Evolutionary conservation across 2,329 filamentous ascomycete species (phyloP).

Genomic region (Tympanopsis confertula): DNA sequence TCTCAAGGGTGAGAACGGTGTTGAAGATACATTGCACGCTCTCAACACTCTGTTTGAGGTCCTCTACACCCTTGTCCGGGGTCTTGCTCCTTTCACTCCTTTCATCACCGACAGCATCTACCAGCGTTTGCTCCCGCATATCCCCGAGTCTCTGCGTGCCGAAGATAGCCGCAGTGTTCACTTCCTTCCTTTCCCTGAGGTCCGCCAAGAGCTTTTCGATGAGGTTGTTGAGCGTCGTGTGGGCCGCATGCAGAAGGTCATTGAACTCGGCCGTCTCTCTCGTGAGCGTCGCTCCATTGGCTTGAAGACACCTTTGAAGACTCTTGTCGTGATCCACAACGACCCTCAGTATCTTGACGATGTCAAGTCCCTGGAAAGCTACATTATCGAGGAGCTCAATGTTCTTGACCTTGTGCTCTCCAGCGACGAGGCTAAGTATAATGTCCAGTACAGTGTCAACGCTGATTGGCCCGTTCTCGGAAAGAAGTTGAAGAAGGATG

Average conservation of each 20-base stretch:
- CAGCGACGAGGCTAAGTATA: slow-evolving; percentile 79
- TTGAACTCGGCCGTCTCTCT: slow-evolving; percentile 77
- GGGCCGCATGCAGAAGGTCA: slow-evolving; percentile 85
- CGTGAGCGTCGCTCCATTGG: slow-evolving; percentile 40
- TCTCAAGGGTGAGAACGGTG: slow-evolving; percentile 72
- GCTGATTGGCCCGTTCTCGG: slow-evolving; percentile 91
- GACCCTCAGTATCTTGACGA: slow-evolving; percentile 77
- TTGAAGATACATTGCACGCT: slow-evolving; percentile 78
- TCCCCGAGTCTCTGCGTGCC: slow-evolving; percentile 55
- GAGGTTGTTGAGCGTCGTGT: slow-evolving; percentile 76
- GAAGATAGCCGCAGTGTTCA: slow-evolving; percentile 75
- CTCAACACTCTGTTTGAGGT: slow-evolving; percentile 92
- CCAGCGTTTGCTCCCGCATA: slow-evolving; percentile 67
- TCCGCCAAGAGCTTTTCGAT: slow-evolving; percentile 80
- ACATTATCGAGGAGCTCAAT: slow-evolving; percentile 86
- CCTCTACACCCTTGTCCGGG: slow-evolving; percentile 75
- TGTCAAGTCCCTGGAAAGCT: slow-evolving; percentile 71
- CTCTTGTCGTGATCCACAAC: slow-evolving; percentile 76
- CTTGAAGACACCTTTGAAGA: slow-evolving; percentile 83
- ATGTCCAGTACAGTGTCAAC: slow-evolving; percentile 78
- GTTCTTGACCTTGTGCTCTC: slow-evolving; percentile 75
- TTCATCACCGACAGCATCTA: slow-evolving; percentile 96
- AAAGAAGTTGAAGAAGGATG: slow-evolving; percentile 95
- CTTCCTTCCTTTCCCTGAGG: slow-evolving; percentile 82
- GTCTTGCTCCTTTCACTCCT: slow-evolving; percentile 85